Conservation (phyloP, 1,139 yeast species). For the Pichia sp. region DNA sequence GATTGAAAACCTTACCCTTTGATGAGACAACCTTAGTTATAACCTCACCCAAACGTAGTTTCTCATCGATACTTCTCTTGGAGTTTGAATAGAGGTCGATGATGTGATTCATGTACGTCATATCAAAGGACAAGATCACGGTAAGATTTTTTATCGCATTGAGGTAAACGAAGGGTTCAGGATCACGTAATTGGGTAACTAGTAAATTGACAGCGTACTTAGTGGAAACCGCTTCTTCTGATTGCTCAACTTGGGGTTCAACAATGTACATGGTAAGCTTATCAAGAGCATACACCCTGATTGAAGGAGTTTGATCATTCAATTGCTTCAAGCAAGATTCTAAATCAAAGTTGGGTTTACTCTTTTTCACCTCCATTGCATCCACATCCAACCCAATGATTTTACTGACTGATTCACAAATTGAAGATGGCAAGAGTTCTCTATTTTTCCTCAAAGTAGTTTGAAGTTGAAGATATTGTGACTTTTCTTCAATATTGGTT, state of each 20-base stretch:
- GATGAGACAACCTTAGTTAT: slow-evolving; percentile 48
- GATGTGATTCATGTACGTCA: slow-evolving; percentile 28
- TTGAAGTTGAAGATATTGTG: slow-evolving; percentile 11
- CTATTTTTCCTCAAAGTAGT: slow-evolving; percentile 1
- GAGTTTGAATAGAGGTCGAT: slow-evolving; percentile 17
- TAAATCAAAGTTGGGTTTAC: slow-evolving; percentile 5
- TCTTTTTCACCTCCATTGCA: not conserved
- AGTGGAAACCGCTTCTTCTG: slow-evolving; percentile 40
- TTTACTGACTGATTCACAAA: slow-evolving; percentile 1
- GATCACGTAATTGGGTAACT: slow-evolving; percentile 58
- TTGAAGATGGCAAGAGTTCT: slow-evolving; percentile 5
- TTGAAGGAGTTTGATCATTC: slow-evolving; percentile 75
- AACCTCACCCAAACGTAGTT: slow-evolving; percentile 77
- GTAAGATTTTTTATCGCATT: slow-evolving; percentile 78
- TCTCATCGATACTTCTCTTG: slow-evolving; percentile 45
- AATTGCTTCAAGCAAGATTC: slow-evolving; percentile 58
- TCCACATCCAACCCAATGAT: slow-evolving; percentile 4
- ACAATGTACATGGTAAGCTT: slow-evolving; percentile 54
- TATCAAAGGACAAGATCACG: slow-evolving; percentile 37
- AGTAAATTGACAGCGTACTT: slow-evolving; percentile 53
- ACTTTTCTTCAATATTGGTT: slow-evolving; percentile 4
- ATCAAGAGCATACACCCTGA: slow-evolving; percentile 79
- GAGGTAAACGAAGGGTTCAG: slow-evolving; percentile 81
- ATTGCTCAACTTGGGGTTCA: no score
- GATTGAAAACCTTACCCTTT: slow-evolving; percentile 39